Evolutionary conservation across 768 basidiomycete species (phyloP).

Genomic region (Lactarius indigo): DNA sequence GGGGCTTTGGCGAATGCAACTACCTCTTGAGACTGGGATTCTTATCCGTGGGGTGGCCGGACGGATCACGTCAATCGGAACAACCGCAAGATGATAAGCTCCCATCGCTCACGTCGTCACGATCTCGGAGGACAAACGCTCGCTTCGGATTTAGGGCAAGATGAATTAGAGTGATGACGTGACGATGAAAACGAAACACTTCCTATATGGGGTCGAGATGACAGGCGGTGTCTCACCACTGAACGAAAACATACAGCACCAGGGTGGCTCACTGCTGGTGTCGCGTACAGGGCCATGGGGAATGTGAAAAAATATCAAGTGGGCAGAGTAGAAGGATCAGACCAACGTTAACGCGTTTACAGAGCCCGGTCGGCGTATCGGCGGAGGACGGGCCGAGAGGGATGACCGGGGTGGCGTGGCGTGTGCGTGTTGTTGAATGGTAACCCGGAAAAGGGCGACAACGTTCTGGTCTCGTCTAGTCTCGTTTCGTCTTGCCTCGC

Average conservation of each 20-base stretch:
- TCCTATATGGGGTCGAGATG: neutral
- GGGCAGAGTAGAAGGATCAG: too few relatives aligned
- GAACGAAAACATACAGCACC: neutral
- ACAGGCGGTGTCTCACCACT: neutral
- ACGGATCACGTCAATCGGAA: neutral
- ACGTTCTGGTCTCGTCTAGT: slow-evolving; percentile 14
- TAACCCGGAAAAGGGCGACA: slow-evolving; percentile 18
- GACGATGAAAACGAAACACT: neutral
- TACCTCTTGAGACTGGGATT: neutral
- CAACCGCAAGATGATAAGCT: neutral
- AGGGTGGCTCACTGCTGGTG: neutral
- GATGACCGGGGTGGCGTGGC: neutral
- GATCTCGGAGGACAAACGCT: neutral
- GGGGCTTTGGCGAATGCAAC: neutral
- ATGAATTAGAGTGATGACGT: neutral
- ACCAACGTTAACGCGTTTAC: too few relatives aligned
- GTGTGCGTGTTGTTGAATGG: neutral
- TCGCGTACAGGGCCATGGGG: too few relatives aligned
- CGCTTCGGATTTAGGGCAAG: neutral
- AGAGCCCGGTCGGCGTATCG: too few relatives aligned
- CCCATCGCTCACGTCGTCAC: neutral
- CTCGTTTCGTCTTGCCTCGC: slow-evolving; percentile 2
- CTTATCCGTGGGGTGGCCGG: neutral
- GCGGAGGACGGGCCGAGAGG: neutral
- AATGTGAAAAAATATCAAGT: neutral